Conservation (phyloP, 208 protist species). For the Crithidia fasciculata region DNA sequence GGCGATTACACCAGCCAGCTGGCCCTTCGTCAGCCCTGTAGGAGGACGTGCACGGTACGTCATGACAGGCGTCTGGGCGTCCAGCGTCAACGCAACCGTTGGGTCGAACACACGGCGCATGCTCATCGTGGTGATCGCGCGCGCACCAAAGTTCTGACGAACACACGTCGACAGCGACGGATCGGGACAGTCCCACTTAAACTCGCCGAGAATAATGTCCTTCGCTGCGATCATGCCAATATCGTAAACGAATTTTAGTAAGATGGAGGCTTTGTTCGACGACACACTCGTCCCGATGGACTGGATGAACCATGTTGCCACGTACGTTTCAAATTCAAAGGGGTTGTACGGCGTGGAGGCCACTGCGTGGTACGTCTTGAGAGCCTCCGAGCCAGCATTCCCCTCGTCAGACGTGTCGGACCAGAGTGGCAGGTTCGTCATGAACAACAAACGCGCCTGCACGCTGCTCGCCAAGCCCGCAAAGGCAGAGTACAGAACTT, state of each 20-base stretch:
- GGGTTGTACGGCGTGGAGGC: conserved; percentile 21
- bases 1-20: conserved; percentile 38
- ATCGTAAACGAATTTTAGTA: conserved; percentile 34
- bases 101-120: conserved; percentile 37
- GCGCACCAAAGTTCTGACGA: conserved; percentile 57
- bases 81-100: conserved; percentile 8
- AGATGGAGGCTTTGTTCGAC: conserved; percentile 12
- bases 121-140: conserved; percentile 31
- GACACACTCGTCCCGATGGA: conserved; percentile 5
- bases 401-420: conserved; percentile 19
- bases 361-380: conserved; percentile 26
- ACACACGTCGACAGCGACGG: conserved; percentile 8
- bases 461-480: not conserved
- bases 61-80: conserved; percentile 42
- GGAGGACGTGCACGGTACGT: conserved; percentile 15
- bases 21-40: conserved; percentile 10
- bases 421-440: conserved; percentile 59
- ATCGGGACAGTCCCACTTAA: not conserved
- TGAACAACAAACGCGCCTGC: conserved; percentile 34
- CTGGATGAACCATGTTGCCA: conserved; percentile 15
- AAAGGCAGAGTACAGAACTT: conserved; percentile 24
- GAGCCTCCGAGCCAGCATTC: conserved; percentile 1
- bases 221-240: conserved; percentile 23
- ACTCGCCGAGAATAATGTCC: conserved; percentile 37
- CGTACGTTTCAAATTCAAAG: conserved; percentile 12